Base-by-base conservation (phyloP, 1,139 yeast genomes). In the Yamadazyma dendronema region DNA sequence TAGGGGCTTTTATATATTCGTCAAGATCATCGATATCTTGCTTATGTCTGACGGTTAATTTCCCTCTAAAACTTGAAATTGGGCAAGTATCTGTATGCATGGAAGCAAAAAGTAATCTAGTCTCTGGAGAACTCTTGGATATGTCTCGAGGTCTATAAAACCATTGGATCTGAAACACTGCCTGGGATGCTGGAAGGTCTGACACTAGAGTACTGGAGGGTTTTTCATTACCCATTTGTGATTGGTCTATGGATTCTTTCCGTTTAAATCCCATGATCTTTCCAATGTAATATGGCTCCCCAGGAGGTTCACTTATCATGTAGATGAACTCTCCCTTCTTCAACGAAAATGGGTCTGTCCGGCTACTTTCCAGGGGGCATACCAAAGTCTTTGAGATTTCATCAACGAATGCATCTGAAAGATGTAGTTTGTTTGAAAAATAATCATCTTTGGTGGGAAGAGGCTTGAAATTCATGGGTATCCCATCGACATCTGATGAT, bases 251-350 rank as follows among this genome's bases (percentile, higher is more conserved):
- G 15, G 30, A 19, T 4, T 9, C 12, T 13, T 28, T 28, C 34
- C 56, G 59, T 12, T 74, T 78, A 56, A 89, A 88, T 17, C 90
- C 95, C 74, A 87, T 77, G 34, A 92, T 74, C 37, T 94, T 69
- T 0, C 95, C 97, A 33, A 92, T 77, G 53, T 87, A 89, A 62
- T 86, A 90, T 0, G 97, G 97, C 50, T 90, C 97, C 1, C 96
- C 95, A 0, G 96, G 92, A 0, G 97, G 97, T 56, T 88, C 97
- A 46, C 95, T 81, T 17, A 89, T 73, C 79, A 92, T 81, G 56
- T 86, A 90, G 4, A 90, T 84, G 46, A 74, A 82, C 40, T 90
- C 96, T 17, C 77, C 79, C 42, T 76, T 77, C 6, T 47, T 46
- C 15, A 77, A 46, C 16, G 16, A 4, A 6, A 26, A 26, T 5